Evolutionary conservation across 345 rosid genomes (phyloP), one percentile per base, ranked within the genome.

Genomic region (Eucalyptus erythrocorys): DNA sequence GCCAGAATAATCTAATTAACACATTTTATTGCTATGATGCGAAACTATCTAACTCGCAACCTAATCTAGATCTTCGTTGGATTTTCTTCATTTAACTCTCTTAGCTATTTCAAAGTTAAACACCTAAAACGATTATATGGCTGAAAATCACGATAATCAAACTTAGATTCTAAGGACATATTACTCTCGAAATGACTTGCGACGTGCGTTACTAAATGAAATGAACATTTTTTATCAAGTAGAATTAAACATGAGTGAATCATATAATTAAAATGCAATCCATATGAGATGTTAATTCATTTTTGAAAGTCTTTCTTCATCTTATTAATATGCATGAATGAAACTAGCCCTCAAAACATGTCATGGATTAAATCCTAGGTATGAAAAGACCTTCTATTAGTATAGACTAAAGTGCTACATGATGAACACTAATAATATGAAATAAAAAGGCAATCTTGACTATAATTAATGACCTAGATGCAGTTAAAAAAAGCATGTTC

Each of bases 81-180:
- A 61, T 61, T 30, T 61, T 61, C 34, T 61, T 61, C 0, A 30
- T 61, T 13, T 30, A 61, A 30, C 3, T 61, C 17, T 13, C 16
- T 13, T 2, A 7, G 16, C 71, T 13, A 61, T 61, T 61, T 61
- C 71, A 30, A 61, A 27, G 34, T 13, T 30, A 30, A 0, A 1
- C 32, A 7, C 37, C 19, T 4, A n/a, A n/a, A 64, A 30, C 1
- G 15, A 64, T 32, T 6, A 64, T n/a, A 6, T n/a, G 76, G 21
- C 17, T 0, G 3, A 4, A 13, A 64, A 30, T 30, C 37, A 4
- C 0, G 17, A 61, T 30, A 61, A 61, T 61, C 17, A 27, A 61
- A 61, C 0, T 61, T 30, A 6, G 71, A 61, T 61, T 61, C 17
- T 12, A 30, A 30, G 17, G 68, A 61, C 3, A 61, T 61, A 13